phyloP scores from a whole-genome alignment of 1,284 basidiomycete genomes.

The Veloboletus limbatus region DNA sequence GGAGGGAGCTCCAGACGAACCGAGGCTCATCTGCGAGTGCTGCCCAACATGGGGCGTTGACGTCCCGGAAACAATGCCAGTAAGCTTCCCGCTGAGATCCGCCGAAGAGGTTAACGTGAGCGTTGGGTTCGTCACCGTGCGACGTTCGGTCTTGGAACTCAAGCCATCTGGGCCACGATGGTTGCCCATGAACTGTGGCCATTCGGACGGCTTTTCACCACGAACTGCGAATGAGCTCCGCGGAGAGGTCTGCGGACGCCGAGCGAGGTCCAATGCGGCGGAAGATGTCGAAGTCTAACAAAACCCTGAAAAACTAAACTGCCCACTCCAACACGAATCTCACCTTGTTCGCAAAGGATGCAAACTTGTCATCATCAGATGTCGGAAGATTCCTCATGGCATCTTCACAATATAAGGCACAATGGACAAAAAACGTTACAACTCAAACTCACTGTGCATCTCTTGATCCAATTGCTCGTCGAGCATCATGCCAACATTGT shows the following conservation, averaged over 20 bases:
- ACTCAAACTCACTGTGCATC: constrained; percentile 71
- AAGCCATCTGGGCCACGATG: constrained; percentile 57
- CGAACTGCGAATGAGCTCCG: constrained; percentile 58
- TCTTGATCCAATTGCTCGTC: constrained; percentile 89
- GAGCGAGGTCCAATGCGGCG: constrained; percentile 89
- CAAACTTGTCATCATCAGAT: constrained; percentile 88
- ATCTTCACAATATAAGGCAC: constrained; percentile 47
- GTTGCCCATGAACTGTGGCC: constrained; percentile 82
- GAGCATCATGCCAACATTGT: constrained; percentile 82
- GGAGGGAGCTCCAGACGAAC: constrained; percentile 40
- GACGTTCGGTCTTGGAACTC: constrained; percentile 54
- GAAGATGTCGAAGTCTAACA: constrained; percentile 81
- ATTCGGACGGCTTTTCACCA: constrained; percentile 82
- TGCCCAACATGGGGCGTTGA: constrained; percentile 63
- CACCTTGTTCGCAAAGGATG: constrained; percentile 66
- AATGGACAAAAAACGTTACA: constrained; percentile 8
- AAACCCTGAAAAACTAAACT: constrained; percentile 3
- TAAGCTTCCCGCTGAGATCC: constrained; percentile 46
- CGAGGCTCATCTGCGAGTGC: constrained; percentile 51
- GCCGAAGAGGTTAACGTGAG: constrained; percentile 56
- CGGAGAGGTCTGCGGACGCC: constrained; percentile 79
- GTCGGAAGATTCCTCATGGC: constrained; percentile 90
- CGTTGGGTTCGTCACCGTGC: constrained; percentile 71
- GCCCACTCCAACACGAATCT: constrained; percentile 19
- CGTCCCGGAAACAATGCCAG: constrained; percentile 47